These are phyloP conservation scores for Scutellaria minor DNA, from an alignment of 257 asterid species.

Conservation along the genomic window DNA sequence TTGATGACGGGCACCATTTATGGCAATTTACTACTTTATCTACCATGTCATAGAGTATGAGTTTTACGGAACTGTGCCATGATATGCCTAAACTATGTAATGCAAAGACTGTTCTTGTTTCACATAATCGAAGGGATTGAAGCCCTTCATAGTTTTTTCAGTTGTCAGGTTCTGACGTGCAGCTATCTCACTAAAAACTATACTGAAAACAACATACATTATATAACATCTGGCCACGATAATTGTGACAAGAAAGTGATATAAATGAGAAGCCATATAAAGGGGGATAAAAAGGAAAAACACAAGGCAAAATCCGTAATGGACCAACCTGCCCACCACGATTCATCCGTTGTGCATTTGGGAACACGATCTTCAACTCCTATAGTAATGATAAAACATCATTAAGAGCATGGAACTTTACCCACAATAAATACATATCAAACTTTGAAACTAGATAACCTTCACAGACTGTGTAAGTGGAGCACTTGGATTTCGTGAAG, in stretches of 20 bases:
- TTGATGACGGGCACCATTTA: not conserved
- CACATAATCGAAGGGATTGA: no score
- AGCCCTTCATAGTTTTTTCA: no score
- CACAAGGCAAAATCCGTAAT: conserved; percentile 1
- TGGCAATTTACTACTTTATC: no score
- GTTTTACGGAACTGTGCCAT: no score
- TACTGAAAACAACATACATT: not conserved
- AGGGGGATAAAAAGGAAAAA: not conserved
- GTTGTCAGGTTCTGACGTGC: not conserved
- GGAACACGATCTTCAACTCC: conserved; percentile 91
- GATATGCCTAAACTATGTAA: no score
- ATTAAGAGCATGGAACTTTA: not conserved
- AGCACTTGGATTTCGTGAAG: conserved; percentile 92
- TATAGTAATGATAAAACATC: conserved; percentile 32
- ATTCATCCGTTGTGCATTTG: conserved; percentile 87
- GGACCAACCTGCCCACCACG: conserved; percentile 96
- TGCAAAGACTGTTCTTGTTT: no score
- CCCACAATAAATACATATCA: conserved; percentile 3
- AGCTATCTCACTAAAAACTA: not conserved
- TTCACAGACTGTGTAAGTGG: conserved; percentile 95
- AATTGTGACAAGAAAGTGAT: conserved; percentile 10
- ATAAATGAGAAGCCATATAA: not conserved
- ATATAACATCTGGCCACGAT: not conserved
- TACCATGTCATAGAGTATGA: no score
- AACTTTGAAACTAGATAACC: conserved; percentile 49